Base-by-base conservation (phyloP, 2,329 filamentous ascomycete species). In the Penicillium sp. region DNA sequence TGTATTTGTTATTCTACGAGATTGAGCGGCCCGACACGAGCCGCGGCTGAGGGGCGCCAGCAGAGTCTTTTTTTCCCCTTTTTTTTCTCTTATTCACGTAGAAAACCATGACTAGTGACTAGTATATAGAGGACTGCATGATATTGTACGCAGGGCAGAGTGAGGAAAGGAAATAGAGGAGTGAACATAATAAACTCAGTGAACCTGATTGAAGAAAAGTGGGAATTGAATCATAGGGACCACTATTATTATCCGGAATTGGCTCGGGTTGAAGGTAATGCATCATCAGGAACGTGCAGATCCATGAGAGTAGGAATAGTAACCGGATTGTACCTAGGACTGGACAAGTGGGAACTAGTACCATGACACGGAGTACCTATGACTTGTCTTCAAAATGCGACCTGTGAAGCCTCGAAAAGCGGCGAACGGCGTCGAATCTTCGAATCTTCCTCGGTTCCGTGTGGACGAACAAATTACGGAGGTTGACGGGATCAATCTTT, bases 1-100 rank as follows among this genome's bases (percentile, higher is more conserved):
- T 97, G 0, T 98, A 98, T 67, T 73, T 98, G 64, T 70, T 98
- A 42, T 98, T 98, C 68, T 98, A 98, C 69, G 91, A 97, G 74
- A 73, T 95, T 59, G 86, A 91, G 54, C 76, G 75, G 57, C 59
- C 63, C 22, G 49, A 56, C 9, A 36, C 46, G 1, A 54, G 43
- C 24, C 41, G 35, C 37, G 11, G 27, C 36, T 4, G 37, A 44
- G 34, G 46, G 48, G 20, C 39, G 32, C 10, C 39, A 9, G 31
- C 1, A 2, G 23, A 9, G 10, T 28, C n/a, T 11, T 6, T 28
- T 35, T n/a, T 26, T 22, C 29, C n/a, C n/a, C n/a, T n/a, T n/a
- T n/a, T n/a, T 32, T 10, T 37, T 22, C 26, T 32, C 14, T 47
- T 36, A 18, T 36, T 31, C 22, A 23, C 4, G 22, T 37, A 37